Percentiles rank a stretch among this genome's conserved stretches.
These are phyloP conservation scores for Daedaleopsis nitida DNA, from an alignment of 768 basidiomycete species.

Conservation along the genomic window DNA sequence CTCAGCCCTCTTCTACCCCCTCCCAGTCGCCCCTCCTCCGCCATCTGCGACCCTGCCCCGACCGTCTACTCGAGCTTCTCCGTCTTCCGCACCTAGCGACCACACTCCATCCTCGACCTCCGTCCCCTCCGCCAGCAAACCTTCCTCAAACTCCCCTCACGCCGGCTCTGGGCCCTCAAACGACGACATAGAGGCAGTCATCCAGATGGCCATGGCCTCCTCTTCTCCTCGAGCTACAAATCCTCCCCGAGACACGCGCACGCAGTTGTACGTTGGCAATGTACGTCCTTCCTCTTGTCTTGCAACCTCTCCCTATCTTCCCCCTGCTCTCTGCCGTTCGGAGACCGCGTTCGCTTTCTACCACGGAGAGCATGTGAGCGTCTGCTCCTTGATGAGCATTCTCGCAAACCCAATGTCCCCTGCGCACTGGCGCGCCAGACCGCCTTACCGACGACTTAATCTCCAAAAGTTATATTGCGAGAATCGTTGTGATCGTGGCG, in stretches of 20 bases:
- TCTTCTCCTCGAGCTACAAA: conserved; percentile 45
- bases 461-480: too few species aligned
- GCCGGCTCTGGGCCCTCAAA: conserved; percentile 50
- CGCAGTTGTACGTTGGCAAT: conserved; percentile 96
- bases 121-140: background rate
- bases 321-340: too few species aligned
- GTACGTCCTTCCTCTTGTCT: conserved; percentile 47
- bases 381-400: too few species aligned
- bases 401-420: too few species aligned
- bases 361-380: too few species aligned
- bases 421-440: too few species aligned
- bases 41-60: background rate
- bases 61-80: background rate
- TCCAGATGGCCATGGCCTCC: conserved; percentile 84
- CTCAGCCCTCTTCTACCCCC: background rate
- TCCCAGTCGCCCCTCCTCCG: conserved; percentile 2
- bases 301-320: background rate
- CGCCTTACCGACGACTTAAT: too few species aligned
- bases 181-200: conserved; percentile 91
- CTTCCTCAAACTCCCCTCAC: conserved; percentile 3
- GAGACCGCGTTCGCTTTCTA: too few species aligned
- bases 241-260: conserved; percentile 80
- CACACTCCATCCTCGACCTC: background rate
- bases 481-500: too few species aligned
- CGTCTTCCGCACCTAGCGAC: background rate